A percentile compares a stretch with the other conserved stretches of the same genome.
Conservation (phyloP, 2,329 filamentous ascomycete species). For the Pseudogymnoascus sp. region DNA sequence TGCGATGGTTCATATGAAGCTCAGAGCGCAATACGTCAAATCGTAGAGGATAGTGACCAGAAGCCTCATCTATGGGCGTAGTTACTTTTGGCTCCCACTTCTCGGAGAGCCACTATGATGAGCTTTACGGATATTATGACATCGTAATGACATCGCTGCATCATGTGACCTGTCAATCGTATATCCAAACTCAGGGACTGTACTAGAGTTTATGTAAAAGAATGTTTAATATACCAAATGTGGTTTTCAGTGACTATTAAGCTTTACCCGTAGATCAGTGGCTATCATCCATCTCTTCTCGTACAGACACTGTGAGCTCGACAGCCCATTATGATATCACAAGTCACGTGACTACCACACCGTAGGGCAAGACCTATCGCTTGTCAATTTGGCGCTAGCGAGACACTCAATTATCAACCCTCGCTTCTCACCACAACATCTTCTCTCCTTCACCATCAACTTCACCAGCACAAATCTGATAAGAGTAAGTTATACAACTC, state of each 20-base stretch:
- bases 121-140: background rate
- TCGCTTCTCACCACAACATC: constrained; percentile 4
- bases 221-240: background rate
- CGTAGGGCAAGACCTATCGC: constrained; percentile 10
- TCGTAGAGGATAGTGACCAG: background rate
- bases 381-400: constrained; percentile 10
- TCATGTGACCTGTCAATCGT: background rate
- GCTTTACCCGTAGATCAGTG: background rate
- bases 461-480: constrained; percentile 35
- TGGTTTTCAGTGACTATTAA: background rate
- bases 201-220: background rate
- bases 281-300: background rate
- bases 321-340: background rate
- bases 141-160: background rate
- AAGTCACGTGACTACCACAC: background rate
- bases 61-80: background rate
- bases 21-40: background rate
- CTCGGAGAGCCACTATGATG: background rate
- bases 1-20: background rate
- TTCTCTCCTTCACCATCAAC: constrained; percentile 35
- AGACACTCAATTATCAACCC: constrained; percentile 10
- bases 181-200: background rate
- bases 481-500: constrained; percentile 32
- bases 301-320: background rate
- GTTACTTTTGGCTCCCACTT: background rate